Evolutionary conservation across 768 basidiomycete genomes (phyloP).

Genomic region (Mycena belliarum): DNA sequence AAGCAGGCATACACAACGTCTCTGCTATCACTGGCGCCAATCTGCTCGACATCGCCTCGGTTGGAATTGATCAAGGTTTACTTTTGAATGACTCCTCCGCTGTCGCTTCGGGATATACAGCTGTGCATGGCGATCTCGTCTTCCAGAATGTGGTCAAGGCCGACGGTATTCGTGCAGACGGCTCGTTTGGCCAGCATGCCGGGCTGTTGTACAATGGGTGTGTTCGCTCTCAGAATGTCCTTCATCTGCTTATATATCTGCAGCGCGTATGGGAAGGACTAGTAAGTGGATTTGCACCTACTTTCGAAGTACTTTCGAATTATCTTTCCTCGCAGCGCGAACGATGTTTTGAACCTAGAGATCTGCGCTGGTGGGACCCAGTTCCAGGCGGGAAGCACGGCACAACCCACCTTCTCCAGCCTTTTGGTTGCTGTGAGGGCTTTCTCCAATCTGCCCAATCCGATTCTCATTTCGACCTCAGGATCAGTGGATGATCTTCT

Average conservation of each 20-base stretch:
- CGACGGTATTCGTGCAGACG: slow-evolving; percentile 45
- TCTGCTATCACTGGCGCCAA: slow-evolving; percentile 55
- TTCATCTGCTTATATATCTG: background rate
- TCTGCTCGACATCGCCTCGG: slow-evolving; percentile 49
- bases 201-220: slow-evolving; percentile 54
- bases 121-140: slow-evolving; percentile 41
- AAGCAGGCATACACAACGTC: slow-evolving; percentile 37
- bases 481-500: slow-evolving; percentile 54
- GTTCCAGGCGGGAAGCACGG: slow-evolving; percentile 34
- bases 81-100: slow-evolving; percentile 29
- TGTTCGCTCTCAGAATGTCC: background rate
- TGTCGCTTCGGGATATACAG: slow-evolving; percentile 35
- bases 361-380: slow-evolving; percentile 43
- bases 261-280: slow-evolving; percentile 23
- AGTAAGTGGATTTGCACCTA: slow-evolving; percentile 11
- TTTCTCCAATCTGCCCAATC: background rate
- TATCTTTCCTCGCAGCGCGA: slow-evolving; percentile 30
- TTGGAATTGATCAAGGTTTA: slow-evolving; percentile 40
- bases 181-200: slow-evolving; percentile 34
- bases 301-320: no score
- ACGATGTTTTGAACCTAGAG: slow-evolving; percentile 51
- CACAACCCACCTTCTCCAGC: slow-evolving; percentile 38
- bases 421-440: slow-evolving; percentile 35
- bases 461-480: slow-evolving; percentile 8
- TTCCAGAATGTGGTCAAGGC: slow-evolving; percentile 36